A percentile compares a stretch with the other conserved stretches of the same genome.
phyloP scores from a whole-genome alignment of 2,329 filamentous ascomycete species.

The Cyclaneusma minus region DNA sequence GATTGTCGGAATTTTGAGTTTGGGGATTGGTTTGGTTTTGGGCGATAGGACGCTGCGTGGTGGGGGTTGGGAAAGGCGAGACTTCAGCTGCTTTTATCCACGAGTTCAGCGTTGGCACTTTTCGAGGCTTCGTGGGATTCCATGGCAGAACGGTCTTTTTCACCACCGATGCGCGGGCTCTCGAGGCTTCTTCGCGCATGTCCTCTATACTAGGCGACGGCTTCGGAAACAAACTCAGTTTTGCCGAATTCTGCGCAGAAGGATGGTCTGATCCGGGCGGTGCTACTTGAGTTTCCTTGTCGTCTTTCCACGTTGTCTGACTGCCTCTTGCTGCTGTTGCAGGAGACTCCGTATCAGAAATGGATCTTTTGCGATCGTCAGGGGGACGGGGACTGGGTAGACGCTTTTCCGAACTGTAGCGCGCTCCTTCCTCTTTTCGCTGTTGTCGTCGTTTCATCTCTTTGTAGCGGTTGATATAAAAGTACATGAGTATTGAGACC shows the following conservation, averaged over 20 bases:
- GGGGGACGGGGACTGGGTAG: conserved; percentile 9
- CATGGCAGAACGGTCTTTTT: conserved; percentile 12
- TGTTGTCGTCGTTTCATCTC: conserved; percentile 4
- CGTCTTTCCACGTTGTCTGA: no score
- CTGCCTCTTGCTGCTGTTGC: no score
- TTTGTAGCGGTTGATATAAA: conserved; percentile 20
- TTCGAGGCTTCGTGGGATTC: conserved; percentile 13
- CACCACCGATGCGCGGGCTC: conserved; percentile 4
- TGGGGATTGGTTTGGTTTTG: no score
- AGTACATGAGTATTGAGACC: conserved; percentile 22
- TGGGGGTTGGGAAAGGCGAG: no score
- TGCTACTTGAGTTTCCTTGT: not conserved
- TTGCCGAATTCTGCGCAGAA: conserved; percentile 5
- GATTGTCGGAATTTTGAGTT: no score
- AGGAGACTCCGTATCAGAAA: conserved; percentile 8
- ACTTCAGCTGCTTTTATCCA: no score
- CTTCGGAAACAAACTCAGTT: conserved; percentile 7
- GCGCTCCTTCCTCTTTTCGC: conserved; percentile 2
- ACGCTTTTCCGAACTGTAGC: conserved; percentile 5
- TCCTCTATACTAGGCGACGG: conserved; percentile 1
- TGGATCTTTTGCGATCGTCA: conserved; percentile 7
- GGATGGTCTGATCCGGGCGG: conserved; percentile 1
- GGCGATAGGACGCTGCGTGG: no score
- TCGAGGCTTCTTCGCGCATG: conserved; percentile 2
- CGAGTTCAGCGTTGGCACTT: conserved; percentile 10